Percentiles rank a stretch among this genome's conserved stretches.
Conservation (phyloP, 2,329 filamentous ascomycete species). For the Elsinoe australis region DNA sequence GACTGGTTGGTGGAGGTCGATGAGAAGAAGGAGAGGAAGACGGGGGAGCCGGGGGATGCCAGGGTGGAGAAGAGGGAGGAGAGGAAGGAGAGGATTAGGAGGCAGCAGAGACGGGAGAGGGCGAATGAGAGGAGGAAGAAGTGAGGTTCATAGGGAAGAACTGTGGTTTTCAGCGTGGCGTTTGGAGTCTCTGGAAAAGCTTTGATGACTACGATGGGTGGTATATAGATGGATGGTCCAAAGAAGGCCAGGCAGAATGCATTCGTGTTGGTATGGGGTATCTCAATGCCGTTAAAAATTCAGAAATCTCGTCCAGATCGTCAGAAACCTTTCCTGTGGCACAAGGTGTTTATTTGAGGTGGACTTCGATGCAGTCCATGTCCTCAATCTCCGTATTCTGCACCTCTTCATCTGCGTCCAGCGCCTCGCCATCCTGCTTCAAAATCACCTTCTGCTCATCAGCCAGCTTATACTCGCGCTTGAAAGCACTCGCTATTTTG, state of each 20-base stretch:
- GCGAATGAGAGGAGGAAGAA: constrained; percentile 52
- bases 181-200: not conserved
- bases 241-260: not conserved
- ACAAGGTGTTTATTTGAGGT: constrained; percentile 50
- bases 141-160: not conserved
- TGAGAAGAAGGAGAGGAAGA: constrained; percentile 50
- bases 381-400: constrained; percentile 65
- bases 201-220: not conserved
- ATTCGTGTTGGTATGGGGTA: not conserved
- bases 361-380: constrained; percentile 67
- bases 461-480: constrained; percentile 46
- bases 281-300: constrained; percentile 3
- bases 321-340: not conserved
- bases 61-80: constrained; percentile 55
- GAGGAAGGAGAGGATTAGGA: constrained; percentile 41
- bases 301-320: not conserved
- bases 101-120: constrained; percentile 38
- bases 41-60: constrained; percentile 49
- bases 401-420: constrained; percentile 55
- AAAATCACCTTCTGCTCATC: constrained; percentile 51
- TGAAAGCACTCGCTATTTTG: constrained; percentile 57
- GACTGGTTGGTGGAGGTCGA: constrained; percentile 93
- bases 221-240: not conserved
- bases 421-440: constrained; percentile 65
- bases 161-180: constrained; percentile 6